Evolutionary conservation across 2,329 filamentous ascomycete species (phyloP), one percentile per base, ranked within the genome.

Genomic region (Spiromastix sp.): DNA sequence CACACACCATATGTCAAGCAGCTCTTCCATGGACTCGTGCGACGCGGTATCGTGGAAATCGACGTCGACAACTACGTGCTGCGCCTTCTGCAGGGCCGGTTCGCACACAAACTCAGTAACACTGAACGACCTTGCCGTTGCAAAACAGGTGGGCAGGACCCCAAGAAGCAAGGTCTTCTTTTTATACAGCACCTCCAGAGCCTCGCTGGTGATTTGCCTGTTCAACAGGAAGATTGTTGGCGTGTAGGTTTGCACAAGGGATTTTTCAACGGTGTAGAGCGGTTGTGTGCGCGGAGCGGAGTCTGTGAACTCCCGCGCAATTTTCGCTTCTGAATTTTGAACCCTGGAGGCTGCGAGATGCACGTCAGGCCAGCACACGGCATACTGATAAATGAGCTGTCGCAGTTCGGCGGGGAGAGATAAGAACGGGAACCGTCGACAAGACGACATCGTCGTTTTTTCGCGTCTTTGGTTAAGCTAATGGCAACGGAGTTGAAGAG

Each of bases 171-270:
- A 29, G 20, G 59, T 45, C 1, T 53, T 46, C 39, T 53, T 52
- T 19, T 41, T 40, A 38, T 46, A 44, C 13, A 60, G 46, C 10
- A 53, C 34, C 10, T 42, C 18, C 6, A 43, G 36, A 3, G 54
- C 51, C 37, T 61, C 57, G 4, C 32, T 17, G n/a, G 42, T 42
- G 40, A 56, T 54, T 30, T 57, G 51, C 22, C 45, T 49, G 43
- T 56, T 58, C 40, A 60, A 27, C 3, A 58, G 51, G 2, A 61
- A 44, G 16, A 60, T 38, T 11, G 42, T 49, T 0, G 56, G 58
- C 2, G 56, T 56, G 8, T n/a, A n/a, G n/a, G n/a, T n/a, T n/a
- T n/a, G n/a, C n/a, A n/a, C n/a, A n/a, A n/a, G n/a, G n/a, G n/a
- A n/a, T n/a, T n/a, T n/a, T n/a, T n/a, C n/a, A n/a, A n/a, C n/a